phyloP scores from a whole-genome alignment of 495 filamentous ascomycete genomes.

The Penicillium roqueforti region DNA sequence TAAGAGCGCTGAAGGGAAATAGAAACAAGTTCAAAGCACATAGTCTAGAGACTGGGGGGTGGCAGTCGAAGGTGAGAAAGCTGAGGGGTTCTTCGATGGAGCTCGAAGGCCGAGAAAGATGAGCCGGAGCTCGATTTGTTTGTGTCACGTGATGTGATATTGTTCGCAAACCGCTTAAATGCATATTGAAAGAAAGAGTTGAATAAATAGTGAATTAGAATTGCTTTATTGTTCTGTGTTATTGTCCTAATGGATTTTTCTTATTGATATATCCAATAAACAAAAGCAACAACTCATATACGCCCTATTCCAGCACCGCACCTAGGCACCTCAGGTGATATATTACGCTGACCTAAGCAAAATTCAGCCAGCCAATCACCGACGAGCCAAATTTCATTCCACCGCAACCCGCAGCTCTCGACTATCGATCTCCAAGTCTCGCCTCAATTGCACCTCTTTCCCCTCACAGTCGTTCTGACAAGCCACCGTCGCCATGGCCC shows the following conservation, averaged over 20 bases:
- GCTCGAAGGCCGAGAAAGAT: conserved; percentile 22
- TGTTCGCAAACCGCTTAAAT: neutral
- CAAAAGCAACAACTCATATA: neutral
- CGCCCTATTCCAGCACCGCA: neutral
- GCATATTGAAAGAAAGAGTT: neutral
- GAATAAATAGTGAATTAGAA: neutral
- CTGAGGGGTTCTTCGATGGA: conserved; percentile 20
- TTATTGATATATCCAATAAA: neutral
- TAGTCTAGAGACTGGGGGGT: conserved; percentile 3
- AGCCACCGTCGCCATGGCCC: conserved; percentile 44
- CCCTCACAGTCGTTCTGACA: conserved; percentile 7
- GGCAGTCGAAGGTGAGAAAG: conserved; percentile 15
- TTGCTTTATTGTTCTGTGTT: neutral
- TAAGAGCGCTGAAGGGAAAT: neutral
- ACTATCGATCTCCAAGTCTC: conserved; percentile 23
- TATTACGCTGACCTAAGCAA: conserved; percentile 17
- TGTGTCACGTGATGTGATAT: conserved; percentile 26
- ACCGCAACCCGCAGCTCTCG: conserved; percentile 29
- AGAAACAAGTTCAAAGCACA: conserved; percentile 11
- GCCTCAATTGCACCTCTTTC: conserved; percentile 23
- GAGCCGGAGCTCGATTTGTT: conserved; percentile 28
- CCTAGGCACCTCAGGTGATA: neutral
- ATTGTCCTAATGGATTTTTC: neutral
- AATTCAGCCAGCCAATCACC: conserved; percentile 28
- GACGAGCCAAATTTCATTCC: conserved; percentile 29